Percentiles rank a stretch among this genome's conserved stretches.
These are phyloP conservation scores for Sarocladium brachiariae DNA, from an alignment of 2,329 filamentous ascomycete species.

Conservation along the genomic window DNA sequence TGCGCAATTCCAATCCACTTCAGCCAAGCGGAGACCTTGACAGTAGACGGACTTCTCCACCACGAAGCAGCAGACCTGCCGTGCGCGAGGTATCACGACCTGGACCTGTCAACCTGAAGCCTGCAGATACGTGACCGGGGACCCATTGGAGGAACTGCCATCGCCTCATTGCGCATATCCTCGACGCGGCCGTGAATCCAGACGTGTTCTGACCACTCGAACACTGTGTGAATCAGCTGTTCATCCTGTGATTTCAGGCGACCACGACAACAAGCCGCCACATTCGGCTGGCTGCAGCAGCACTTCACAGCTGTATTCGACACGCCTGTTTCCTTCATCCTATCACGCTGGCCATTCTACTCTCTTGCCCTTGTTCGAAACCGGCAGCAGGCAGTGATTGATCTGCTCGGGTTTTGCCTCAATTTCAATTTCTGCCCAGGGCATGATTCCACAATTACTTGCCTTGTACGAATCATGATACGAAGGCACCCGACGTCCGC, in stretches of 20 bases:
- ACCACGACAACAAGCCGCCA: background rate
- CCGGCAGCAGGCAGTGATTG: background rate
- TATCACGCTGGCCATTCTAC: background rate
- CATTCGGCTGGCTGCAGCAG: background rate
- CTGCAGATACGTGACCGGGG: conserved; percentile 1
- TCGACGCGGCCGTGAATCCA: too few species aligned
- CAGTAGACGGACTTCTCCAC: background rate
- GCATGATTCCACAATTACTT: too few species aligned
- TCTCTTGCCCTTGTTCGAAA: background rate
- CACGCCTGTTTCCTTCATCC: background rate
- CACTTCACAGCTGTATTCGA: background rate
- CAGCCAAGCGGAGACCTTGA: background rate
- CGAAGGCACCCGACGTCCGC: background rate
- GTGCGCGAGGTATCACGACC: background rate
- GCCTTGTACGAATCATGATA: conserved; percentile 9
- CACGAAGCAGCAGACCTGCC: background rate
- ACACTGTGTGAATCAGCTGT: background rate
- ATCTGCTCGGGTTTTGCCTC: too few species aligned
- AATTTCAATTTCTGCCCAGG: too few species aligned
- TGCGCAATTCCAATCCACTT: background rate
- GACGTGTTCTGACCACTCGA: too few species aligned
- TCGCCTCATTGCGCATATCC: too few species aligned
- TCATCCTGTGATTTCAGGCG: background rate
- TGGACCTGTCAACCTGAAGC: background rate
- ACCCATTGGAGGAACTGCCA: too few species aligned